Percentiles rank a stretch among this genome's conserved stretches.
Evolutionary conservation across 2,329 filamentous ascomycete genomes (phyloP).

Genomic region (Aspergillus brasiliensis): DNA sequence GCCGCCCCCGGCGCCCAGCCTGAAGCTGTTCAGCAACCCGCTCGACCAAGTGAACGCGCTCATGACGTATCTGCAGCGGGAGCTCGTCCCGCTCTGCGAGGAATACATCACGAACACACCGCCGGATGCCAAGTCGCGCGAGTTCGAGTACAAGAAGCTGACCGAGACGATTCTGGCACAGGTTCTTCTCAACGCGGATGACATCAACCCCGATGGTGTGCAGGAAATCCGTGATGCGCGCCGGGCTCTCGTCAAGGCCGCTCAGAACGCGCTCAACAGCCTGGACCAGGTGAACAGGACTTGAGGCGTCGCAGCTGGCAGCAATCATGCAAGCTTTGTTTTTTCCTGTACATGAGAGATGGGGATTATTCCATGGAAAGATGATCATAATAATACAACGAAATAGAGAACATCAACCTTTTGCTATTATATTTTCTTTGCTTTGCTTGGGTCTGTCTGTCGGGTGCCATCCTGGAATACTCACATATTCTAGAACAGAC

Average conservation of each 20-base stretch:
- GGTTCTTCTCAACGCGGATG: constrained; percentile 61
- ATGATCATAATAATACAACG: constrained; percentile 2
- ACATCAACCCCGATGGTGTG: constrained; percentile 71
- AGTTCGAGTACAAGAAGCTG: constrained; percentile 48
- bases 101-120: constrained; percentile 44
- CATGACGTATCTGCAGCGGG: constrained; percentile 37
- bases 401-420: neutral
- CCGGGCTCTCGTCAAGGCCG: constrained; percentile 46
- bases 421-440: neutral
- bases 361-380: neutral
- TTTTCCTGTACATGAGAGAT: constrained; percentile 2
- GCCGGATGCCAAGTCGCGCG: constrained; percentile 40
- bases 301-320: neutral
- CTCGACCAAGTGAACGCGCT: constrained; percentile 44
- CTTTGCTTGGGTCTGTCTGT: constrained; percentile 3
- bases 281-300: constrained; percentile 38
- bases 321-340: neutral
- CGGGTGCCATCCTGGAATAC: no score
- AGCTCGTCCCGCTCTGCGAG: constrained; percentile 42
- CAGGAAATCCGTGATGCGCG: constrained; percentile 56
- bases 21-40: constrained; percentile 34
- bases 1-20: constrained; percentile 37
- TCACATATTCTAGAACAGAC: no score
- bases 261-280: constrained; percentile 40
- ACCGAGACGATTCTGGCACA: constrained; percentile 48